Base-by-base conservation (phyloP, 139 green algal genomes). In the Eudorina sp. region DNA sequence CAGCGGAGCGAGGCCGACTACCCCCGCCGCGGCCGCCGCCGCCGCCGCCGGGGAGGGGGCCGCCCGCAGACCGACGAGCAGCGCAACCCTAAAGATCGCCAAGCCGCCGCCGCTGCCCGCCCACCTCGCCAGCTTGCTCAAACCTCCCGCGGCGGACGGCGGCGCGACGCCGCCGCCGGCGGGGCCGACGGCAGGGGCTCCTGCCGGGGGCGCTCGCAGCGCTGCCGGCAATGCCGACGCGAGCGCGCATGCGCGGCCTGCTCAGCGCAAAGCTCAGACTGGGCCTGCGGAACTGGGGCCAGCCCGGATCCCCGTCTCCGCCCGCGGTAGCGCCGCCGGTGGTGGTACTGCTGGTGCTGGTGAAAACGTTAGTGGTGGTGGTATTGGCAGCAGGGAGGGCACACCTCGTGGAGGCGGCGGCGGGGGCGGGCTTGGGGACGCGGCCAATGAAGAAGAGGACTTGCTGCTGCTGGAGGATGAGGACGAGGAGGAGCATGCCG, bases 71-170 rank as follows among this genome's bases (percentile, higher is more conserved):
- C 66, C 66, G 62, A 25, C 62, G 31, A 72, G 62, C 62, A 72
- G 62, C 62, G 43, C 43, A 36, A 9, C 75, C 18, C 60, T n/a
- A n/a, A n/a, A 3, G 29, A 9, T 72, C 41, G 11, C 38, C 43
- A 21, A 38, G 58, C 81, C 81, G 23, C 81, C 81, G 46, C 64
- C 81, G 45, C 66, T 87, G 45, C 45, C 81, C 0, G 27, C 81
- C 2, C 0, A 16, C 31, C 34, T 87, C 18, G 64, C 45, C 3
- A 51, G 41, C 19, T 45, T 79, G 19, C 43, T 87, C 2, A 51
- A 38, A 55, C 29, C 40, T 3, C 55, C 55, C 38, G 75, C 14
- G 34, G 36, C 51, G n/a, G 36, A 53, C 34, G 41, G 41, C 40
- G 70, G 70, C 41, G 19, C 41, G 23, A 79, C 14, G 18, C 41